Base-by-base conservation (phyloP, 495 filamentous ascomycete genomes). In the Aspergillus egyptiacus region DNA sequence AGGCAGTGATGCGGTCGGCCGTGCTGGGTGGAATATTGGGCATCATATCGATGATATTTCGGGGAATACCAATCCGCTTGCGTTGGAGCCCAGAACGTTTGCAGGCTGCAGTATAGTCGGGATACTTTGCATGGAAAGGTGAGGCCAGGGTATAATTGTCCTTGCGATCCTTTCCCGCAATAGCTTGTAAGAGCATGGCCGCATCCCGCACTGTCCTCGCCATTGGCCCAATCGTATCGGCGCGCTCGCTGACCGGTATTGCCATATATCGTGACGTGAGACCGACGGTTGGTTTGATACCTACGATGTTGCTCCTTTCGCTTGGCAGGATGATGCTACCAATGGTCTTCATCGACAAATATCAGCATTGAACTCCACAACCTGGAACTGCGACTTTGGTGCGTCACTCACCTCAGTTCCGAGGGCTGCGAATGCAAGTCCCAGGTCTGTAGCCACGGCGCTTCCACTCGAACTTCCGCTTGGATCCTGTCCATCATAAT, bases 201-300 rank as follows among this genome's bases (percentile, higher is more conserved):
- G 82, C 83, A 55, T 87, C 84, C 53, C 74, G 78, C 48, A 87
- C 82, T 1, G 73, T 80, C 13, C 78, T 62, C 10, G 82, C 75
- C 71, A 86, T 77, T 0, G 83, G 80, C 0, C 83, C 83, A 20
- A 84, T 67, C 1, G 81, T 85, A 54, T 86, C 84, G 58, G 82
- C 80, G 51, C 73, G 77, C 58, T 79, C 63, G 28, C 67, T 75
- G 43, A 84, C 75, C 14, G 83, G 83, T 20, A 86, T 77, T 14
- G 84, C 80, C 17, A 81, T 66, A 45, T 74, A 60, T 8, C 81
- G 65, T 13, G 77, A 81, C 7, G 80, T 85, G n/a, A 84, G 69
- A 0, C 84, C 84, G 9, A 85, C 81, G 0, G 82, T 84, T 9
- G 84, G 83, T 62, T 86, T 87, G 61, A 84, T 72, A 6, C 81